These are phyloP conservation scores for Xylaria sp. DNA, from an alignment of 2,329 filamentous ascomycete genomes.

Conservation along the genomic window DNA sequence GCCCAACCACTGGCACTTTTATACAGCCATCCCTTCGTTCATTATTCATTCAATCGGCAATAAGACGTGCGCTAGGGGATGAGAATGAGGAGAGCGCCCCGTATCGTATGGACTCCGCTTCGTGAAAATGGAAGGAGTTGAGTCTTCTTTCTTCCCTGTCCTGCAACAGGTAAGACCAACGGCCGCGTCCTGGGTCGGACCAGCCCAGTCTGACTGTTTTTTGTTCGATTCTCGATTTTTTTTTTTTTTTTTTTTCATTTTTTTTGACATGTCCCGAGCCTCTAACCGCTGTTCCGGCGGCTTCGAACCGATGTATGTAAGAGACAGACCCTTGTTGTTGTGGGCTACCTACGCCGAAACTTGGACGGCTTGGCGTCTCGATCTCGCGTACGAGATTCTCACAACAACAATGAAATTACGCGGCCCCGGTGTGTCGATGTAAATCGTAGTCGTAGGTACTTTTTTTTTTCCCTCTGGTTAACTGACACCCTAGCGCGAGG, in stretches of 20 bases:
- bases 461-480: neutral
- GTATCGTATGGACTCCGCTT: neutral
- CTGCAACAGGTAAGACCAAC: slow-evolving; percentile 3
- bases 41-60: neutral
- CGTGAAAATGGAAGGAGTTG: neutral
- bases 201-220: slow-evolving; percentile 2
- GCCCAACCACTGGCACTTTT: neutral
- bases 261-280: slow-evolving; percentile 8
- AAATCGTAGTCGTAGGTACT: neutral
- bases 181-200: neutral
- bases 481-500: neutral
- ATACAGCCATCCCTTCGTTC: neutral
- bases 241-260: neutral
- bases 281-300: slow-evolving; percentile 6
- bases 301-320: neutral
- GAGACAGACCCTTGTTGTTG: too few relatives aligned
- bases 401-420: neutral
- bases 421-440: neutral
- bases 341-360: slow-evolving; percentile 1
- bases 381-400: neutral
- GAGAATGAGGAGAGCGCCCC: neutral
- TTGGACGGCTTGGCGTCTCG: neutral
- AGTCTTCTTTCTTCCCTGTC: slow-evolving; percentile 4
- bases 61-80: neutral
- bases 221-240: neutral